phyloP scores from a whole-genome alignment of 2,329 filamentous ascomycete genomes.

The Pseudogymnoascus pannorum region DNA sequence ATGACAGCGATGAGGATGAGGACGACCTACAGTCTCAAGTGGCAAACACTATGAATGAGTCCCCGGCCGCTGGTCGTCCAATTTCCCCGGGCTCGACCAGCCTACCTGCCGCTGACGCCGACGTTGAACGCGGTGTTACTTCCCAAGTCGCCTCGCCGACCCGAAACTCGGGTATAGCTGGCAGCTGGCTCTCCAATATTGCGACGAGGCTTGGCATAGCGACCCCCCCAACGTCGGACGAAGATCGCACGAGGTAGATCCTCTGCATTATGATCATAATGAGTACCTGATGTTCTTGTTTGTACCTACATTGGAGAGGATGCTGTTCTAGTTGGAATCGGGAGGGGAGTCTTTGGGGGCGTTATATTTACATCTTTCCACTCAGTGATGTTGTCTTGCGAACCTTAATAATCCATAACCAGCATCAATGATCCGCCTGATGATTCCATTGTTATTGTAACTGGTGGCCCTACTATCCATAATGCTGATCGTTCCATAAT shows the following conservation, averaged over 20 bases:
- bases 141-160: neutral
- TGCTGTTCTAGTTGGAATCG: neutral
- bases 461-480: neutral
- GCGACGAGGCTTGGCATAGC: neutral
- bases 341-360: neutral
- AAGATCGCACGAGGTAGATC: conserved; percentile 4
- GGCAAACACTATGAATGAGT: neutral
- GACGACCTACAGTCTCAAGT: conserved; percentile 18
- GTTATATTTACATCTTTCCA: neutral
- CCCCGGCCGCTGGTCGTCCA: neutral
- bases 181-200: neutral
- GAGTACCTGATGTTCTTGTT: neutral
- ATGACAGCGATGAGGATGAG: conserved; percentile 33
- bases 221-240: neutral
- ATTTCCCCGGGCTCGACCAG: neutral
- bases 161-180: neutral
- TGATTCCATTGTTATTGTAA: neutral
- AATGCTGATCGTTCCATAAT: neutral
- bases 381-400: neutral
- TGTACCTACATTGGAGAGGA: neutral
- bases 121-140: conserved; percentile 33
- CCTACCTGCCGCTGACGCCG: conserved; percentile 29
- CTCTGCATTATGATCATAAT: neutral
- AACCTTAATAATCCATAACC: conserved; percentile 2
- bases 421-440: neutral